These are phyloP conservation scores for Scheffersomyces ergatensis DNA, from an alignment of 805 yeast genomes.

Conservation along the genomic window DNA sequence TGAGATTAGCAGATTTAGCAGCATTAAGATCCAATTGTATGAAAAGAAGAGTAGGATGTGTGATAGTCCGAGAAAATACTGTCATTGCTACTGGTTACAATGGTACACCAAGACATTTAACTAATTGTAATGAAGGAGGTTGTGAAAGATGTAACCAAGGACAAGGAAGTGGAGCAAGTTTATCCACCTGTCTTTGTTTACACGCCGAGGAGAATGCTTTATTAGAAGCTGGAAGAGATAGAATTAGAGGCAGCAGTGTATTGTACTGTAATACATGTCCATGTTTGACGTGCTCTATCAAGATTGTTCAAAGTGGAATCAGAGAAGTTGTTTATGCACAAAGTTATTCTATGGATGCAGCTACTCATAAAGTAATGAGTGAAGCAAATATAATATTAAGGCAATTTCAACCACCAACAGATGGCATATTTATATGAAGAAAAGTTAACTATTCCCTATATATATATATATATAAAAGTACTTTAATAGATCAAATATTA, in stretches of 20 bases:
- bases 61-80: conserved; percentile 78
- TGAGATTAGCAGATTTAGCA: conserved; percentile 90
- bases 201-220: conserved; percentile 98
- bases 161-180: conserved; percentile 55
- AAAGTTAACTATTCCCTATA: too few species aligned
- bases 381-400: conserved; percentile 74
- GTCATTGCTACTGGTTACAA: conserved; percentile 96
- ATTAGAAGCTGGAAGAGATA: conserved; percentile 88
- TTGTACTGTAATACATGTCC: conserved; percentile 97
- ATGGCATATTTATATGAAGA: conserved; percentile 40
- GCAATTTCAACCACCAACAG: conserved; percentile 40
- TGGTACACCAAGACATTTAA: conserved; percentile 89
- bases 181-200: conserved; percentile 85
- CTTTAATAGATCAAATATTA: background rate
- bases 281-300: conserved; percentile 91
- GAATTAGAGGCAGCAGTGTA: conserved; percentile 55
- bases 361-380: conserved; percentile 66
- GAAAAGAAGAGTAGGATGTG: conserved; percentile 97
- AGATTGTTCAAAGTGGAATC: conserved; percentile 91
- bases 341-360: conserved; percentile 86
- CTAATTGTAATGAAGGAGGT: conserved; percentile 94
- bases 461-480: conserved; percentile 2
- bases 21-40: conserved; percentile 92
- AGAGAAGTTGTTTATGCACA: conserved; percentile 90
- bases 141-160: conserved; percentile 85